Evolutionary conservation across 192 early-diverging fungal species (phyloP).

Genomic region (Coemansia sp.): DNA sequence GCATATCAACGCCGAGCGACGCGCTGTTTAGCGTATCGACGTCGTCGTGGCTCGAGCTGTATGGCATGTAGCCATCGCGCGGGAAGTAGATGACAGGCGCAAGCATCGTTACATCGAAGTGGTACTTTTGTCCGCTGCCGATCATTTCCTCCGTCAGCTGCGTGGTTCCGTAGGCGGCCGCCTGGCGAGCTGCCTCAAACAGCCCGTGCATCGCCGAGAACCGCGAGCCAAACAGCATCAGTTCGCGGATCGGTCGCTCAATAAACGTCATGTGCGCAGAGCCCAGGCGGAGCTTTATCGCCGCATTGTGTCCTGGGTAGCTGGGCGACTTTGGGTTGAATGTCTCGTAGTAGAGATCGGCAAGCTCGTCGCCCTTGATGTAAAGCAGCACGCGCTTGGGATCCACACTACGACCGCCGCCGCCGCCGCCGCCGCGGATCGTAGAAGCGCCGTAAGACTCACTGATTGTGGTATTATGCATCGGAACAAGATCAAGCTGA

Average conservation of each 20-base stretch:
- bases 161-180: constrained; percentile 73
- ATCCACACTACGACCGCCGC: constrained; percentile 6
- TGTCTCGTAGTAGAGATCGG: constrained; percentile 86
- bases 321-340: constrained; percentile 57
- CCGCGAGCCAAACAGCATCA: constrained; percentile 78
- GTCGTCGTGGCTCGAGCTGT: constrained; percentile 11
- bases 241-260: constrained; percentile 67
- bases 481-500: constrained; percentile 53
- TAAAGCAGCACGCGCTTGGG: constrained; percentile 61
- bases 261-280: constrained; percentile 80
- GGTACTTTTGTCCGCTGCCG: constrained; percentile 58
- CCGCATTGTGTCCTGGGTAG: constrained; percentile 86
- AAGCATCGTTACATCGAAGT: constrained; percentile 82
- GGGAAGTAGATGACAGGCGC: constrained; percentile 88
- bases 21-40: background rate
- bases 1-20: constrained; percentile 54
- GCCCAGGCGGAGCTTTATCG: constrained; percentile 71
- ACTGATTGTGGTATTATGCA: background rate
- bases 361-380: constrained; percentile 86
- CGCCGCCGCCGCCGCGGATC: too few relatives aligned
- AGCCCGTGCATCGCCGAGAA: constrained; percentile 85
- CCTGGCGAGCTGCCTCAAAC: constrained; percentile 84
- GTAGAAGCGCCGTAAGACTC: background rate
- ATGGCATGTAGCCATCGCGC: constrained; percentile 50
- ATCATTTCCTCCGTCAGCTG: constrained; percentile 76